These are phyloP conservation scores for Euphorbia schlechtendalii DNA, from an alignment of 441 rosid genomes.

Conservation along the genomic window DNA sequence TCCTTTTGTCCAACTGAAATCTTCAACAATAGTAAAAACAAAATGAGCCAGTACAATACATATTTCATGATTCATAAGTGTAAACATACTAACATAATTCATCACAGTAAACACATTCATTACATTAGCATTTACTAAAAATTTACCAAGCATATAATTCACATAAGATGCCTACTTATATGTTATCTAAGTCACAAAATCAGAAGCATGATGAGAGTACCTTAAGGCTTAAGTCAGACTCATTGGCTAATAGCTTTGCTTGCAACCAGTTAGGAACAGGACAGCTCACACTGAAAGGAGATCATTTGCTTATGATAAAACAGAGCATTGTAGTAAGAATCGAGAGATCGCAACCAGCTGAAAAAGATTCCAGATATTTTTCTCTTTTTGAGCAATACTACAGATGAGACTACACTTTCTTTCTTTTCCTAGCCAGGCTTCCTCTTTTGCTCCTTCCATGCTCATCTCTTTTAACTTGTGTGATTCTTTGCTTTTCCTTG, in stretches of 20 bases:
- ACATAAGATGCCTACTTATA: not conserved
- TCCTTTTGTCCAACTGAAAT: not conserved
- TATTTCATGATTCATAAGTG: not conserved
- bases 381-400: not conserved
- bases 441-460: constrained; percentile 19
- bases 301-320: not conserved
- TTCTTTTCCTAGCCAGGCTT: constrained; percentile 13
- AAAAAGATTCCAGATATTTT: not conserved
- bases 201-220: not conserved
- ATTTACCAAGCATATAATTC: not conserved
- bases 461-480: constrained; percentile 23
- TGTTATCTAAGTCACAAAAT: not conserved
- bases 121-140: not conserved
- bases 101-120: not conserved
- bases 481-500: constrained; percentile 17
- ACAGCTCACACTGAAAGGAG: constrained; percentile 6
- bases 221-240: not conserved
- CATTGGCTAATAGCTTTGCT: not conserved
- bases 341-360: not conserved
- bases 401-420: constrained; percentile 8
- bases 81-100: not conserved
- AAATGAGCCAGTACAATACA: not conserved
- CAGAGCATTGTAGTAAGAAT: not conserved
- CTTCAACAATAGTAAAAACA: not conserved
- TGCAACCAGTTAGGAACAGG: not conserved